phyloP scores from a whole-genome alignment of 2,329 filamentous ascomycete species.

The Fusarium sp. region DNA sequence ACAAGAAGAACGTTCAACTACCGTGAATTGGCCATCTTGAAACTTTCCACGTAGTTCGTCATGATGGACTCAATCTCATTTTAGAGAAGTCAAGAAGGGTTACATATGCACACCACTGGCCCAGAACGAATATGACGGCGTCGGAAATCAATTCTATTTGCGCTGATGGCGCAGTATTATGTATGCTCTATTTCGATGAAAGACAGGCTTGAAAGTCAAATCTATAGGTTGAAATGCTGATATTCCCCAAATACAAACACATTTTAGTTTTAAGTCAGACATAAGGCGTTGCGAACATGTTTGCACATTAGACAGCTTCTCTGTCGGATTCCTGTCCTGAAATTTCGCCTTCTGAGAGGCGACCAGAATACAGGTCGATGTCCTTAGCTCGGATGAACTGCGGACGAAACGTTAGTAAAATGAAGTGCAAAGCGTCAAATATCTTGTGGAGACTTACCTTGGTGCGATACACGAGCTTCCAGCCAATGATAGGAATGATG shows the following conservation, averaged over 20 bases:
- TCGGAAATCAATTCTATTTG: not conserved
- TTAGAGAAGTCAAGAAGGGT: too few species aligned
- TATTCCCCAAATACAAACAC: not conserved
- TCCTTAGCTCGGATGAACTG: conserved; percentile 58
- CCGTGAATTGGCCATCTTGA: too few species aligned
- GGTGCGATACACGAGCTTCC: conserved; percentile 61
- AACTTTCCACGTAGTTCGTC: too few species aligned
- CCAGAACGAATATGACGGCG: too few species aligned
- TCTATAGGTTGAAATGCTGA: not conserved
- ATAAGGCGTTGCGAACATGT: not conserved
- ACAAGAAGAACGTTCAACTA: too few species aligned
- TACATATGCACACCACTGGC: too few species aligned
- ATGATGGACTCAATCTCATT: too few species aligned
- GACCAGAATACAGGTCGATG: conserved; percentile 62
- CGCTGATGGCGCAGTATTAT: not conserved
- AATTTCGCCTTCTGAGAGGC: conserved; percentile 25
- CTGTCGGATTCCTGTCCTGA: conserved; percentile 6
- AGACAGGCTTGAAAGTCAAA: not conserved
- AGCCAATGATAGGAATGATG: conserved; percentile 69
- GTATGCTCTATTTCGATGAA: not conserved
- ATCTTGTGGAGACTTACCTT: conserved; percentile 20
- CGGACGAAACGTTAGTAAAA: not conserved
- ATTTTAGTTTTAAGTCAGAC: not conserved
- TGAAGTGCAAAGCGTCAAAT: accelerated
- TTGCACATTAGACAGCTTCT: not conserved